Evolutionary conservation across 176 grass and related monocot genomes (phyloP).

Genomic region (Eremochloa ophiuroides): DNA sequence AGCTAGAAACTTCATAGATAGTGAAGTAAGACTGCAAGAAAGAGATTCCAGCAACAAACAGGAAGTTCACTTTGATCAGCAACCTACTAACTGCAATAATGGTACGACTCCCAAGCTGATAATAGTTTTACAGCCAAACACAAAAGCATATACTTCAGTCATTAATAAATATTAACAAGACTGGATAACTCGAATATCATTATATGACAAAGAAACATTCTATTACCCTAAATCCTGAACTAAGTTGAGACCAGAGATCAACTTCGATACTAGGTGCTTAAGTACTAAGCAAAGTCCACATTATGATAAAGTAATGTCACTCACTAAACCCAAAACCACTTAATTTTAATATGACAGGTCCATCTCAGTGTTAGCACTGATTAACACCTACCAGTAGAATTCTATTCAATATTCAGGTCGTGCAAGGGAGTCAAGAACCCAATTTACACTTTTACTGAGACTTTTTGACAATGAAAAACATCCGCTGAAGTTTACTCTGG

Average conservation of each 20-base stretch:
- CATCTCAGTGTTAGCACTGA: background rate
- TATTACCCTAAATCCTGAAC: background rate
- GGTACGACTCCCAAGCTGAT: background rate
- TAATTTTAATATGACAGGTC: background rate
- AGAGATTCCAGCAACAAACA: background rate
- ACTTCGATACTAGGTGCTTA: background rate
- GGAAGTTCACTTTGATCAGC: background rate
- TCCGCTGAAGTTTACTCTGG: background rate
- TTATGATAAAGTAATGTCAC: background rate
- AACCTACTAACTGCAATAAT: background rate
- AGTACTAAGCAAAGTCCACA: background rate
- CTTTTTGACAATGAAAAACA: background rate
- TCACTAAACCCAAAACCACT: background rate
- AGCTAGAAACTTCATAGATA: conserved; percentile 1
- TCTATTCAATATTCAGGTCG: background rate
- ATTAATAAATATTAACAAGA: background rate
- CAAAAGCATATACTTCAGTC: background rate
- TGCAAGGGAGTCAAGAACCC: background rate
- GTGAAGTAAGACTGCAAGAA: background rate
- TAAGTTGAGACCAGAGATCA: background rate
- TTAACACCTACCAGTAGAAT: background rate
- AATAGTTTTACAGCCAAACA: background rate
- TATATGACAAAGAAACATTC: background rate
- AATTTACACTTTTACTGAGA: background rate
- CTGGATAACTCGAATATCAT: background rate